These are phyloP conservation scores for Phyllosticta capitalensis DNA, from an alignment of 2,329 filamentous ascomycete genomes.

Conservation along the genomic window DNA sequence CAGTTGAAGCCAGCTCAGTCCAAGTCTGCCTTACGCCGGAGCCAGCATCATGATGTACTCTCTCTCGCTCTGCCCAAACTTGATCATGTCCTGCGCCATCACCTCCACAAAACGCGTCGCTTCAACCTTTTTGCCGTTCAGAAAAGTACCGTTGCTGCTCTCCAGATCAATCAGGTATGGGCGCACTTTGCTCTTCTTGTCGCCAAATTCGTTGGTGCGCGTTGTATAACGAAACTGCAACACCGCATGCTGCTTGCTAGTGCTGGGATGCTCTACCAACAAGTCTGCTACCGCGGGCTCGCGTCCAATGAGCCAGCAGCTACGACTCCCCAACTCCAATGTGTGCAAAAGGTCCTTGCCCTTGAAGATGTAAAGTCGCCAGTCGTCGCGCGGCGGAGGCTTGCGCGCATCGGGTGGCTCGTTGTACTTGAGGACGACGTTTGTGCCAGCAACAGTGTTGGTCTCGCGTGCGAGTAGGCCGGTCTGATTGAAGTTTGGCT, in stretches of 20 bases:
- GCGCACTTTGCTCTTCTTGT: slow-evolving; percentile 59
- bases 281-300: slow-evolving; percentile 75
- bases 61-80: slow-evolving; percentile 76
- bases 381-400: slow-evolving; percentile 64
- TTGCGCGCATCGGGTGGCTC: slow-evolving; percentile 91
- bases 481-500: slow-evolving; percentile 74
- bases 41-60: slow-evolving; percentile 95
- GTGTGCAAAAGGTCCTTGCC: slow-evolving; percentile 71
- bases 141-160: slow-evolving; percentile 77
- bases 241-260: slow-evolving; percentile 91
- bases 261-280: slow-evolving; percentile 77
- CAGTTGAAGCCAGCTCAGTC: neutral
- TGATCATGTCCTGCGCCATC: slow-evolving; percentile 77
- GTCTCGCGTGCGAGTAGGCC: slow-evolving; percentile 80
- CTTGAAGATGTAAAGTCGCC: slow-evolving; percentile 93
- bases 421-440: slow-evolving; percentile 85
- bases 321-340: slow-evolving; percentile 63
- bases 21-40: slow-evolving; percentile 13
- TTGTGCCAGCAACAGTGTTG: slow-evolving; percentile 68
- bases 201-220: slow-evolving; percentile 77
- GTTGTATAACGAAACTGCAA: slow-evolving; percentile 84
- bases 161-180: slow-evolving; percentile 92
- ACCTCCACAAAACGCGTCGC: slow-evolving; percentile 76
- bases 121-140: slow-evolving; percentile 69
- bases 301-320: slow-evolving; percentile 84